Evolutionary conservation across 108 stramenopile species (phyloP).

Genomic region (Nannochloropsis oceanica): DNA sequence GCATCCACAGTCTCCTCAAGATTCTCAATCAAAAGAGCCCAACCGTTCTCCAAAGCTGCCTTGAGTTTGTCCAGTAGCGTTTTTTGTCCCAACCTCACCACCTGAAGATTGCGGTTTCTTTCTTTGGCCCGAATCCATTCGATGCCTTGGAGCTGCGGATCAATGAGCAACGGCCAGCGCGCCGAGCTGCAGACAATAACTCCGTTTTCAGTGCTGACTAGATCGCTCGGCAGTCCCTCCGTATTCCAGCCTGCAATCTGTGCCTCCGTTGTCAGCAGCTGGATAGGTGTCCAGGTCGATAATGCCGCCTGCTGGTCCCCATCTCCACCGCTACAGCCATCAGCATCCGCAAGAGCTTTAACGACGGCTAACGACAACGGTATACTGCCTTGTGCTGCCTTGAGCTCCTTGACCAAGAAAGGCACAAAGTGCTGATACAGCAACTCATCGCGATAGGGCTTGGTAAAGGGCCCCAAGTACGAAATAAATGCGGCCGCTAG

Average conservation of each 20-base stretch:
- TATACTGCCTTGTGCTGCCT: conserved; percentile 17
- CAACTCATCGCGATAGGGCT: conserved; percentile 47
- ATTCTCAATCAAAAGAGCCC: conserved; percentile 56
- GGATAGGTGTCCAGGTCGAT: conserved; percentile 8
- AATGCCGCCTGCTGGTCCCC: conserved; percentile 2
- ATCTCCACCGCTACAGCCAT: not conserved
- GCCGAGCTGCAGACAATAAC: conserved; percentile 47
- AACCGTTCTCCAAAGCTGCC: conserved; percentile 49
- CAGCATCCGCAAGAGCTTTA: not conserved
- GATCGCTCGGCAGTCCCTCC: conserved; percentile 42
- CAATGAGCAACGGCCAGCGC: conserved; percentile 63
- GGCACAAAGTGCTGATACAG: conserved; percentile 47
- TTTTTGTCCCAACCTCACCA: conserved; percentile 51
- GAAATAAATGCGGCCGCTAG: conserved; percentile 54
- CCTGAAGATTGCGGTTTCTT: conserved; percentile 39
- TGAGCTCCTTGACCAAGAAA: conserved; percentile 43
- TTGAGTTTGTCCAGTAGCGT: conserved; percentile 52
- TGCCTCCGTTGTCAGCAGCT: conserved; percentile 31
- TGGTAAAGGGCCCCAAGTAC: conserved; percentile 61
- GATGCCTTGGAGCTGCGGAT: conserved; percentile 61
- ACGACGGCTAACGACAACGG: conserved; percentile 22
- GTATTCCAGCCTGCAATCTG: conserved; percentile 50
- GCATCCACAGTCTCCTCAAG: conserved; percentile 54
- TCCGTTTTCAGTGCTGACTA: conserved; percentile 50
- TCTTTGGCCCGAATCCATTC: conserved; percentile 50